phyloP scores from a whole-genome alignment of 2,329 filamentous ascomycete species.

The Sarocladium kiliense region DNA sequence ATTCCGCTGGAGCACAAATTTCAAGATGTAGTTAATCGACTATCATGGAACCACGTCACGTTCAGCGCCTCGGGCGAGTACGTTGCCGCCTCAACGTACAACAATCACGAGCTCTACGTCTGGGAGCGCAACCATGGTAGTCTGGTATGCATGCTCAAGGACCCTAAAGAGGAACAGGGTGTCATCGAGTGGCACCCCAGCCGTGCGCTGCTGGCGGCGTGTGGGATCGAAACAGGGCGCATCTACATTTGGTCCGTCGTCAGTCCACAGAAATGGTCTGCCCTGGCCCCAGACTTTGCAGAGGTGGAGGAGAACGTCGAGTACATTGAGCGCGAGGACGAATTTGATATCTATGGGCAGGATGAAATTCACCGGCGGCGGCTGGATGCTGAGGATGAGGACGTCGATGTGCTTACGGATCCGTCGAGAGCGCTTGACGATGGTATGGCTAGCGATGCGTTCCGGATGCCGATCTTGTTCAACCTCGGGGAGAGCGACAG shows the following conservation, averaged over 20 bases:
- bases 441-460: conserved; percentile 42
- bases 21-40: conserved; percentile 89
- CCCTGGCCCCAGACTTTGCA: conserved; percentile 90
- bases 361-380: conserved; percentile 91
- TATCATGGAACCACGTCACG: conserved; percentile 95
- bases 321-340: conserved; percentile 91
- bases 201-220: conserved; percentile 80
- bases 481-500: conserved; percentile 92
- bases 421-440: conserved; percentile 56
- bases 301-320: conserved; percentile 98
- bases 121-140: conserved; percentile 95
- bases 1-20: conserved; percentile 96
- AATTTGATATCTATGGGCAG: conserved; percentile 95
- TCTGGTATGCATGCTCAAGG: conserved; percentile 93
- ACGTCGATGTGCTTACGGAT: conserved; percentile 83
- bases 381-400: conserved; percentile 87
- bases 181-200: conserved; percentile 97
- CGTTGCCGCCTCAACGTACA: conserved; percentile 92
- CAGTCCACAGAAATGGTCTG: conserved; percentile 94
- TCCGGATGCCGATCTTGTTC: conserved; percentile 88
- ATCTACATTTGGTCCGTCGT: conserved; percentile 97
- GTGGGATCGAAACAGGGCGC: conserved; percentile 84
- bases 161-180: conserved; percentile 92
- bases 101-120: conserved; percentile 98
- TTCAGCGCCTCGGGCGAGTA: conserved; percentile 95